Conservation (phyloP, 2,329 filamentous ascomycete species). For the Diaporthe vexans region DNA sequence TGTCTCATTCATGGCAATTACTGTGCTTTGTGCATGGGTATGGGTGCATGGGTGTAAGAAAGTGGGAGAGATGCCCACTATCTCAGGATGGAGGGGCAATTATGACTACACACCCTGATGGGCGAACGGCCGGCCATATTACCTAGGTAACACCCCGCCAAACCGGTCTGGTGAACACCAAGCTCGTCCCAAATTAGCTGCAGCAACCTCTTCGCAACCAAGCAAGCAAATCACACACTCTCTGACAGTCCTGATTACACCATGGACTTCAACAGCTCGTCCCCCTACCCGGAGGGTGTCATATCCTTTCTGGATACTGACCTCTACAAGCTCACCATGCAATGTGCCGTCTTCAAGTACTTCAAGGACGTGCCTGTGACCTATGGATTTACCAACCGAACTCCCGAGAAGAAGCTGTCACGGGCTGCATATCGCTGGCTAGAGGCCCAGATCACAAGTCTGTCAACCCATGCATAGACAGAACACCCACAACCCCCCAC, state of each 20-base stretch:
- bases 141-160: neutral
- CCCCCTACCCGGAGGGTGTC: conserved; percentile 80
- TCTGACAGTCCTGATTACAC: conserved; percentile 20
- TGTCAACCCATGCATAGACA: conserved; percentile 49
- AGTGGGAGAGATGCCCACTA: conserved; percentile 19
- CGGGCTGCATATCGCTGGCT: conserved; percentile 89
- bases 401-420: conserved; percentile 91
- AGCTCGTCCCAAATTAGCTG: neutral
- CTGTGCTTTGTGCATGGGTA: conserved; percentile 1
- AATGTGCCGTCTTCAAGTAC: conserved; percentile 94
- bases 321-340: conserved; percentile 98
- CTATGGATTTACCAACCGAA: conserved; percentile 96
- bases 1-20: conserved; percentile 12
- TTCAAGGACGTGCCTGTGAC: conserved; percentile 87
- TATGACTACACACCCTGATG: conserved; percentile 6
- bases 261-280: conserved; percentile 78
- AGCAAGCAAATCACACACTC: neutral
- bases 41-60: conserved; percentile 7
- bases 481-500: too few species aligned
- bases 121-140: neutral
- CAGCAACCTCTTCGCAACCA: neutral
- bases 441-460: conserved; percentile 83
- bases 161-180: neutral
- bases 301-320: conserved; percentile 87
- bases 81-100: neutral